Conservation (phyloP, 225 moss, liverwort and hornwort genomes). For the Thuidium tamariscinum region DNA sequence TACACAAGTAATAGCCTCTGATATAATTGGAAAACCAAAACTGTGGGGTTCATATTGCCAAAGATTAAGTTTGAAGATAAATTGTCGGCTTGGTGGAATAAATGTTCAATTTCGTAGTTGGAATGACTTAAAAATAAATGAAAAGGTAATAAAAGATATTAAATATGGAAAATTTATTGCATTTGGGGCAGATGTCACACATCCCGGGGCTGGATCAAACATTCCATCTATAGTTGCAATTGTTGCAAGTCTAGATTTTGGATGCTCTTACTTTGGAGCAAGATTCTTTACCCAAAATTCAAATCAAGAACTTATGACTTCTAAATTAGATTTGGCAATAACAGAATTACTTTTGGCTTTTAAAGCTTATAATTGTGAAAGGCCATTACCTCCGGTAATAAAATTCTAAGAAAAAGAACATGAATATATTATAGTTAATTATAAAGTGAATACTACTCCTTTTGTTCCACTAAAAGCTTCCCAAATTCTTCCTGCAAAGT, state of each 20-base stretch:
- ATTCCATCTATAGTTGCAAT: background rate
- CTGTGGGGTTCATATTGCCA: background rate
- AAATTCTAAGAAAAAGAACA: background rate
- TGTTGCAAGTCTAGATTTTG: background rate
- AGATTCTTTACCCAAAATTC: background rate
- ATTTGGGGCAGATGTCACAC: slow-evolving; percentile 13
- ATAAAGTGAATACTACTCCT: no score
- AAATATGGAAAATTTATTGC: background rate
- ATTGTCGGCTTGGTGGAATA: background rate
- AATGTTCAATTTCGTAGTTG: background rate
- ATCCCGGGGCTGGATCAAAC: background rate
- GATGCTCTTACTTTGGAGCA: background rate
- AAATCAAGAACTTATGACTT: background rate
- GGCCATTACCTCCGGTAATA: background rate
- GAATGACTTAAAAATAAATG: background rate
- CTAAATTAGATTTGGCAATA: background rate
- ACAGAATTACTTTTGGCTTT: background rate
- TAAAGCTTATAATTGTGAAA: background rate
- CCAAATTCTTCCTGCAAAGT: no score
- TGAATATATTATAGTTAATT: no score
- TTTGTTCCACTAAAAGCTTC: no score
- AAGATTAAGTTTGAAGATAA: background rate
- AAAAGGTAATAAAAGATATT: background rate
- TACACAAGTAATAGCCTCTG: background rate
- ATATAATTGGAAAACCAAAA: background rate